Percentiles rank a stretch among this genome's conserved stretches.
These are phyloP conservation scores for Maudiozyma humilis DNA, from an alignment of 1,139 yeast species.

Conservation along the genomic window DNA sequence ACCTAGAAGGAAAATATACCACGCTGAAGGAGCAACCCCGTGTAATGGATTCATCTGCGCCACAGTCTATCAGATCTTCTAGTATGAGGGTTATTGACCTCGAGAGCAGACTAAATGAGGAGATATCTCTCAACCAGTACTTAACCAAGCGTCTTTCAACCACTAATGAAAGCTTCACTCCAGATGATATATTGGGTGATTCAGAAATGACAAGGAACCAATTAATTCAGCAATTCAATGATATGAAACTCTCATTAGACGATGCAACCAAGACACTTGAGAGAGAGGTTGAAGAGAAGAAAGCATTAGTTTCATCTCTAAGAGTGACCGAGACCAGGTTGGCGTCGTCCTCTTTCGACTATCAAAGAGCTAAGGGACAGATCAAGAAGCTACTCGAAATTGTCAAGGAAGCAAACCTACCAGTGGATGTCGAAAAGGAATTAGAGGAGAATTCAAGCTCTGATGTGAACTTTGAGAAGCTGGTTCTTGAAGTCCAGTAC, in stretches of 20 bases:
- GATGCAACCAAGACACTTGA: slow-evolving; percentile 46
- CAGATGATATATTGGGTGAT: not conserved
- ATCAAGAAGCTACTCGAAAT: slow-evolving; percentile 33
- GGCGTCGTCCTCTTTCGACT: slow-evolving; percentile 47
- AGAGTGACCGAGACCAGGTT: slow-evolving; percentile 47
- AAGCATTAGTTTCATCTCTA: slow-evolving; percentile 49
- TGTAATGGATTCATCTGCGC: not conserved
- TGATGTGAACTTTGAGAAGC: slow-evolving; percentile 32
- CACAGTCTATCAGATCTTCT: not conserved
- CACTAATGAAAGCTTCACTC: slow-evolving; percentile 4
- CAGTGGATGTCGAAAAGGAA: slow-evolving; percentile 26
- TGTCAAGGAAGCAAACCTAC: slow-evolving; percentile 22
- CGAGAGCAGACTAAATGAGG: slow-evolving; percentile 25
- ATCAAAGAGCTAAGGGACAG: slow-evolving; percentile 39
- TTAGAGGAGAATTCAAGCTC: slow-evolving; percentile 16
- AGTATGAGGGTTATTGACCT: slow-evolving; percentile 20
- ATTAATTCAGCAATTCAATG: slow-evolving; percentile 41
- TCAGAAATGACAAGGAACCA: slow-evolving; percentile 17
- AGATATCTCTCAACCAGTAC: slow-evolving; percentile 24
- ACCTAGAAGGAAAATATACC: slow-evolving; percentile 24
- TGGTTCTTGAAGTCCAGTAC: slow-evolving; percentile 33
- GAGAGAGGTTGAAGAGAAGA: slow-evolving; percentile 47
- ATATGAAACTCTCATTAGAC: slow-evolving; percentile 44
- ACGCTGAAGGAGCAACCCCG: slow-evolving; percentile 14
- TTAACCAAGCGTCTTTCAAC: slow-evolving; percentile 21